Evolutionary conservation across 2,329 filamentous ascomycete genomes (phyloP), one percentile per base, ranked within the genome.

Genomic region (Diatrype stigma): DNA sequence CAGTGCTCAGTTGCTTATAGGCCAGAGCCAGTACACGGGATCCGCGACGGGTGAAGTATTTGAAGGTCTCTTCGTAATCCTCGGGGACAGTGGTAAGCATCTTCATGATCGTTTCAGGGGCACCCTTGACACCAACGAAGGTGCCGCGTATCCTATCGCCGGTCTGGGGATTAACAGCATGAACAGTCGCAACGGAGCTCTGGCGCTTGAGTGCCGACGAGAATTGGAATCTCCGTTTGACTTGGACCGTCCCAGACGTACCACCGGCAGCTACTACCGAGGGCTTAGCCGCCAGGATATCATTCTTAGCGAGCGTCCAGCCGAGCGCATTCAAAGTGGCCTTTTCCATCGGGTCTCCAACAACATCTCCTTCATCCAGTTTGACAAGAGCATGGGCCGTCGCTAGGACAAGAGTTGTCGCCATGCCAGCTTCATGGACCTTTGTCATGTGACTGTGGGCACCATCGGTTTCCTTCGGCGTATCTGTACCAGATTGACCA

Each of bases 311-410:
- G n/a, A 99, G 80, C 51, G 81, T 85, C 94, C 94, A 99, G 49
- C 93, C 92, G 11, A 99, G 84, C 50, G 93, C 91, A 46, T 80
- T 77, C 26, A 99, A 76, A 1, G 94, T 97, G 42, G 94, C 94
- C 73, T 97, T 97, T 67, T 99, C 94, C 94, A 99, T 99, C 2
- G 94, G 94, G 65, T 99, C 94, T 63, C 94, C 94, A 42, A 99
- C 94, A 60, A 97, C 87, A 12, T 99, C 94, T 19, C 94, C 94
- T 68, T 99, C 94, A 59, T 99, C 94, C 16, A 99, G 80, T 67
- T 93, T 96, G 46, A 99, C 95, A 26, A 99, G 78, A 40, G 94
- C 94, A 67, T 99, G 94, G 2, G 94, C 94, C 12, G 92, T 96
- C 40, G 94, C 93, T 49, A 99, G 83, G 48, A 97, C 94, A 51